Evolutionary conservation across 495 filamentous ascomycete species (phyloP).

Genomic region (Cryomyces minteri): DNA sequence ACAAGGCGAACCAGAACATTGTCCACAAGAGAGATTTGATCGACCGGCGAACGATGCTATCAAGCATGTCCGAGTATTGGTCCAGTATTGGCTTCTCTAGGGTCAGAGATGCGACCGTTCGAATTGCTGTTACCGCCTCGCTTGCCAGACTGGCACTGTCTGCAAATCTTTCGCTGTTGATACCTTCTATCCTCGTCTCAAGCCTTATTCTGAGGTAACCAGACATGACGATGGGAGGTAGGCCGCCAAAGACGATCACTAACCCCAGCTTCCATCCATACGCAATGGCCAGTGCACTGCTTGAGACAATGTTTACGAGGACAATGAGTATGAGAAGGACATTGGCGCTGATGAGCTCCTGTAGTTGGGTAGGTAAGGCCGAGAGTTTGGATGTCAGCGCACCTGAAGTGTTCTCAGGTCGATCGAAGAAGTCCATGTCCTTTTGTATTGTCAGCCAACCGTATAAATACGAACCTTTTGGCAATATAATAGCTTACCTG

Average conservation of each 20-base stretch:
- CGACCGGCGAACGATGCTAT: conserved; percentile 17
- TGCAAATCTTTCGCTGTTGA: conserved; percentile 31
- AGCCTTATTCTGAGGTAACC: conserved; percentile 33
- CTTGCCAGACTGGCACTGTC: conserved; percentile 14
- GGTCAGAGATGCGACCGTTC: conserved; percentile 33
- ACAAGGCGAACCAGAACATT: conserved; percentile 8
- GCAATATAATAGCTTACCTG: background rate
- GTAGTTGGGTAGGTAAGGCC: conserved; percentile 1
- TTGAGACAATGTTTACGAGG: conserved; percentile 3
- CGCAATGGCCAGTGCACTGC: conserved; percentile 1
- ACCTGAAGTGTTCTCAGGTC: conserved; percentile 3
- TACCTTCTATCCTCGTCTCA: conserved; percentile 31
- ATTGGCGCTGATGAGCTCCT: conserved; percentile 3
- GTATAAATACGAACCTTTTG: background rate
- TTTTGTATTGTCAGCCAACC: background rate
- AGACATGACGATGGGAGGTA: conserved; percentile 20
- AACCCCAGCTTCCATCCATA: conserved; percentile 5
- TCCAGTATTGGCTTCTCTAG: conserved; percentile 24
- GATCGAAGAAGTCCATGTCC: conserved; percentile 5
- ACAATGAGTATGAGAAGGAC: conserved; percentile 2
- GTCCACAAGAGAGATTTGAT: conserved; percentile 19
- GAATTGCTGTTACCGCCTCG: conserved; percentile 32
- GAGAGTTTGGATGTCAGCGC: conserved; percentile 3
- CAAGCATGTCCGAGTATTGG: conserved; percentile 21
- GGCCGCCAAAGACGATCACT: background rate